phyloP scores from a whole-genome alignment of 2,329 filamentous ascomycete species.

The Colletotrichum acutatum region DNA sequence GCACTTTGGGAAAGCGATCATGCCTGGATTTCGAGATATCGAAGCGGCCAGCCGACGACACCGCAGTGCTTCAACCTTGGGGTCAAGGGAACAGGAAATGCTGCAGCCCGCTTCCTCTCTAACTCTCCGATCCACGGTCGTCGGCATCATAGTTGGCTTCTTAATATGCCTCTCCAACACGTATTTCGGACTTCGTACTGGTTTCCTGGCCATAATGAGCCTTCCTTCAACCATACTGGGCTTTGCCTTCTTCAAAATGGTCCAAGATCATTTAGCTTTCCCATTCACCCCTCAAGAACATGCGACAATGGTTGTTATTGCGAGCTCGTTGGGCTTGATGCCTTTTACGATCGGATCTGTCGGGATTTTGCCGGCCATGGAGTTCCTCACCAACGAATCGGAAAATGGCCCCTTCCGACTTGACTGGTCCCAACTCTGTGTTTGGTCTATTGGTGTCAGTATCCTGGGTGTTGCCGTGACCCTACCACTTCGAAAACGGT shows the following conservation, averaged over 20 bases:
- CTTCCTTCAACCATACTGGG: not conserved
- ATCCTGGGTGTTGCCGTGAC: not conserved
- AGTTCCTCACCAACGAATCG: not conserved
- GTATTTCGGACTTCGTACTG: slow-evolving; percentile 1
- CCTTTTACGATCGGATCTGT: slow-evolving; percentile 4
- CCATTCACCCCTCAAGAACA: not conserved
- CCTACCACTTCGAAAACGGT: not conserved
- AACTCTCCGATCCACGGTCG: not conserved
- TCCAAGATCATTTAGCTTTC: not conserved
- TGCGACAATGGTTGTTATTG: not conserved
- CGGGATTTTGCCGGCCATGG: not conserved
- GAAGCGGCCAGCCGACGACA: too few species aligned
- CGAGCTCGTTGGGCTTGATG: slow-evolving; percentile 6
- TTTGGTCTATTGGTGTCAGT: slow-evolving; percentile 10
- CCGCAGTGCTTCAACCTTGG: not conserved
- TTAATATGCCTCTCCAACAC: slow-evolving; percentile 3
- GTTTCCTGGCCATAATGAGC: slow-evolving; percentile 3
- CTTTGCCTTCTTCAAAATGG: not conserved
- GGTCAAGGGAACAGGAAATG: not conserved
- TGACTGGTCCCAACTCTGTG: not conserved
- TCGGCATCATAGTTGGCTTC: not conserved
- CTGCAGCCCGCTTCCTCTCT: not conserved
- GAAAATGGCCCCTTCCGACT: not conserved
- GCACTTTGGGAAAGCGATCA: too few species aligned
- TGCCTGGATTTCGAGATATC: too few species aligned